Evolutionary conservation across 306 rosid species (phyloP).

Genomic region (Vigna unguiculata): DNA sequence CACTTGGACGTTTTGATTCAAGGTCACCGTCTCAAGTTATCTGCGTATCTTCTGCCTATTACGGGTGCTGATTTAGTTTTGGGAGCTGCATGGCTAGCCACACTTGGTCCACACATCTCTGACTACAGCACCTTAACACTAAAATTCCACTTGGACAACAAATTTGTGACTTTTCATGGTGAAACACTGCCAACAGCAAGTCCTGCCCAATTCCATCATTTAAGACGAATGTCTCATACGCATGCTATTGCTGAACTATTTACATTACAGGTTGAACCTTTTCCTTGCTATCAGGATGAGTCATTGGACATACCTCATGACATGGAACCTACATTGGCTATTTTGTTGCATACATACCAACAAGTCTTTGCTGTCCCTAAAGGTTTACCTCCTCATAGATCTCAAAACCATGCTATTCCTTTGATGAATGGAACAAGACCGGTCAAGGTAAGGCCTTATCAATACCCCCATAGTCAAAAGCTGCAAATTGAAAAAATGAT

Average conservation of each 20-base stretch:
- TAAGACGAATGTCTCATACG: neutral
- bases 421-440: neutral
- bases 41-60: no score
- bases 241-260: neutral
- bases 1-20: no score
- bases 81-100: neutral
- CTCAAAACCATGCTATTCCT: neutral
- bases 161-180: neutral
- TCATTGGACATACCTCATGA: neutral
- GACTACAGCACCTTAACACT: neutral
- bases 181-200: neutral
- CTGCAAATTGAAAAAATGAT: no score
- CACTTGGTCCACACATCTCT: neutral
- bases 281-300: rapidly evolving
- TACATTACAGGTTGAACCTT: neutral
- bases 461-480: neutral
- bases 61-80: neutral
- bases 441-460: neutral
- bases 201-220: neutral
- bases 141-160: neutral
- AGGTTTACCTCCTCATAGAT: neutral
- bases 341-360: no score
- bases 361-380: neutral
- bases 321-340: neutral
- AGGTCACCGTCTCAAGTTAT: no score